Evolutionary conservation across 192 early-diverging fungal species (phyloP).

Genomic region (Phycomyces blakesleeanus): DNA sequence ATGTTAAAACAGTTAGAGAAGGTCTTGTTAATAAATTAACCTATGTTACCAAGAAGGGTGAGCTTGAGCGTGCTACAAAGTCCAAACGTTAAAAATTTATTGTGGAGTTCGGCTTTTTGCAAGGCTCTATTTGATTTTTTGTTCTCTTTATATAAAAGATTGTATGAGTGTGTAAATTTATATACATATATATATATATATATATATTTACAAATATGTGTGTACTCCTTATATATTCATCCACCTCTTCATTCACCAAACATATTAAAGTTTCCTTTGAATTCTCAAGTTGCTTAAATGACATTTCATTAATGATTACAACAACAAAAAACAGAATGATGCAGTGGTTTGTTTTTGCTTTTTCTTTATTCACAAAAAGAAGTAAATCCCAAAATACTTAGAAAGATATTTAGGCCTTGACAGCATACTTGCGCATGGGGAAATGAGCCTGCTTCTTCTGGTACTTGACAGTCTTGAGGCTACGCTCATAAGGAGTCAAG

Average conservation of each 20-base stretch:
- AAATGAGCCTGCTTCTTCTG: slow-evolving; percentile 87
- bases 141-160: neutral
- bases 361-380: neutral
- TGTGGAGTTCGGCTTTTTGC: neutral
- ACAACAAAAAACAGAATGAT: slow-evolving; percentile 1
- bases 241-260: neutral
- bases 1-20: slow-evolving; percentile 99
- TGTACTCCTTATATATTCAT: neutral
- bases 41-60: slow-evolving; percentile 98
- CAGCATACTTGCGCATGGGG: slow-evolving; percentile 87
- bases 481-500: slow-evolving; percentile 77
- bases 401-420: slow-evolving; percentile 69
- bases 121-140: neutral
- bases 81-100: slow-evolving; percentile 20
- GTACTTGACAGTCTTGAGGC: slow-evolving; percentile 84
- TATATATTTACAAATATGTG: neutral
- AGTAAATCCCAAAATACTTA: slow-evolving; percentile 4
- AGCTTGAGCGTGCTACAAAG: slow-evolving; percentile 88
- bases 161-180: neutral
- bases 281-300: neutral
- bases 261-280: neutral
- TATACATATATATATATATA: neutral
- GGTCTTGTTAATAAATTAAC: slow-evolving; percentile 99
- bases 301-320: neutral
- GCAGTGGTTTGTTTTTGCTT: neutral